Evolutionary conservation across 305 asterid genomes (phyloP).

Genomic region (Solanum aculeatissimum): DNA sequence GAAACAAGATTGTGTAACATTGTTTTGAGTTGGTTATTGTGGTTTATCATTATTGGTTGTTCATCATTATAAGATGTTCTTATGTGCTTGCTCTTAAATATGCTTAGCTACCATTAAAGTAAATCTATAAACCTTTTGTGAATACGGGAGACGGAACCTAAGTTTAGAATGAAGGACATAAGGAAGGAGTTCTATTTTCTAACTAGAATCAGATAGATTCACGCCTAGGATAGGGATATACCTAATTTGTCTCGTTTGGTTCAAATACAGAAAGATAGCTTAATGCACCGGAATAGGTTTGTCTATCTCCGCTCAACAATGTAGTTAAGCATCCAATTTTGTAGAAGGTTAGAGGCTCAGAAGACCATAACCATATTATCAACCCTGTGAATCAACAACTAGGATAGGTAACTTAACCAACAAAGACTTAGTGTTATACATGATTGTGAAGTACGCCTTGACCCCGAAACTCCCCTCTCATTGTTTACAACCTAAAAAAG

Average conservation of each 20-base stretch:
- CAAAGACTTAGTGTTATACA: no score
- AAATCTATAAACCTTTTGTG: not conserved
- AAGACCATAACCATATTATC: no score
- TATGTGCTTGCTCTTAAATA: not conserved
- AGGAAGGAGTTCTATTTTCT: not conserved
- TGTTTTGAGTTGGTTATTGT: not conserved
- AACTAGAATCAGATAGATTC: not conserved
- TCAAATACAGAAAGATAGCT: not conserved
- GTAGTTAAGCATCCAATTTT: not conserved
- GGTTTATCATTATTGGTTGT: not conserved
- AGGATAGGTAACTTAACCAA: no score
- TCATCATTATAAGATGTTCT: not conserved
- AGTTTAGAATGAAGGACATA: not conserved
- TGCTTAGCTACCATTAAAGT: not conserved
- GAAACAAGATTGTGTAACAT: not conserved
- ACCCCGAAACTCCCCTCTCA: no score
- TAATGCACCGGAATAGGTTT: not conserved
- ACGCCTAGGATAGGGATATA: not conserved
- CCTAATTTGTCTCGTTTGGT: not conserved
- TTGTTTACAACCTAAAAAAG: no score
- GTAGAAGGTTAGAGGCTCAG: not conserved
- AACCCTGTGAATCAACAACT: no score
- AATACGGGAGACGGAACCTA: not conserved
- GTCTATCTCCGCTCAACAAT: not conserved
- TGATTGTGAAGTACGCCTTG: no score